Conservation (phyloP, 129 eudicot species). For the Ambrosia artemisiifolia region DNA sequence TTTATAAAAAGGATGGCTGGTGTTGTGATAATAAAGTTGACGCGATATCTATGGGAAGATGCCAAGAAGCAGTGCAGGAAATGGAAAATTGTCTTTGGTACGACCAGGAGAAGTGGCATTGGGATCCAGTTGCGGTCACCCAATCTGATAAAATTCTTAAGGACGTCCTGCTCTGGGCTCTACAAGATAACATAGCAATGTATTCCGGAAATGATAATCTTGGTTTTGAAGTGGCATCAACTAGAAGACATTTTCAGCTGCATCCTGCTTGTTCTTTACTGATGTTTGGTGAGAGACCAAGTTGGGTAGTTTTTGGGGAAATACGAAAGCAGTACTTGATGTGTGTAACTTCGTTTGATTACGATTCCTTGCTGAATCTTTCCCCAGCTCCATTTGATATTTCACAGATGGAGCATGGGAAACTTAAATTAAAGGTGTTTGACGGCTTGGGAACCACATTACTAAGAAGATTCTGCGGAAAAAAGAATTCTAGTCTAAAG, state of each 20-base stretch:
- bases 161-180: conserved; percentile 57
- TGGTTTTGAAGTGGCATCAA: conserved; percentile 79
- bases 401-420: conserved; percentile 38
- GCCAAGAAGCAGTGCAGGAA: conserved; percentile 70
- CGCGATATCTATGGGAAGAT: conserved; percentile 84
- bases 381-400: conserved; percentile 74
- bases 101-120: conserved; percentile 74
- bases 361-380: conserved; percentile 42
- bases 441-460: conserved; percentile 55
- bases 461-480: conserved; percentile 79
- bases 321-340: conserved; percentile 57
- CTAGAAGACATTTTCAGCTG: conserved; percentile 60
- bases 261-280: conserved; percentile 87
- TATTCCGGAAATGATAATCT: conserved; percentile 81
- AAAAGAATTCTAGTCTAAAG: conserved; percentile 42
- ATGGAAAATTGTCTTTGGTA: conserved; percentile 63
- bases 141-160: conserved; percentile 47
- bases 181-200: conserved; percentile 79
- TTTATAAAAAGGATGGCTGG: conserved; percentile 54
- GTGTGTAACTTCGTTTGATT: conserved; percentile 67
- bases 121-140: conserved; percentile 48
- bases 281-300: conserved; percentile 61
- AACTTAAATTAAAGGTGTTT: conserved; percentile 47
- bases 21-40: conserved; percentile 95
- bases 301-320: conserved; percentile 89